These are phyloP conservation scores for Medicago truncatula DNA, from an alignment of 306 rosid genomes.

Conservation along the genomic window DNA sequence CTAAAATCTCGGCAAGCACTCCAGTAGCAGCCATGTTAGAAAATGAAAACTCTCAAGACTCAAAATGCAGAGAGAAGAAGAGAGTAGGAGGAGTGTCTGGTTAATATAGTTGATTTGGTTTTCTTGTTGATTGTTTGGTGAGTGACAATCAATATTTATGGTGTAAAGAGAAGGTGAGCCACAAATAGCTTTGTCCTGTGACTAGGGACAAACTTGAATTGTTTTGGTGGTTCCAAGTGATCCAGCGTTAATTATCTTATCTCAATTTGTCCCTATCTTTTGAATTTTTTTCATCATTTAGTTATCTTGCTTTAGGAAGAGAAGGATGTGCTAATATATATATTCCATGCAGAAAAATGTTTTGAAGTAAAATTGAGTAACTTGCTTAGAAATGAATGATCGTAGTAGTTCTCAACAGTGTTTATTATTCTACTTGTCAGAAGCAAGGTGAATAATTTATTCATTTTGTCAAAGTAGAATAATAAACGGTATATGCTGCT, in stretches of 20 bases:
- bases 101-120: slow-evolving; percentile 40
- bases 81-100: slow-evolving; percentile 49
- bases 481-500: slow-evolving; percentile 17
- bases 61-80: slow-evolving; percentile 31
- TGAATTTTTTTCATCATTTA: not conserved
- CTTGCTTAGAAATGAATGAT: not conserved
- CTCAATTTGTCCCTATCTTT: not conserved
- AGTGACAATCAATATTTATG: slow-evolving; percentile 27
- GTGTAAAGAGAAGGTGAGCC: slow-evolving; percentile 61
- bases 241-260: slow-evolving; percentile 34
- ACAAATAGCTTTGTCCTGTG: slow-evolving; percentile 36
- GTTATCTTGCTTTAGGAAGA: not conserved
- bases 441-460: slow-evolving; percentile 7
- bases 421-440: slow-evolving; percentile 31
- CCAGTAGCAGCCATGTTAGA: slow-evolving; percentile 75
- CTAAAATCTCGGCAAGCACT: slow-evolving; percentile 73
- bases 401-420: slow-evolving; percentile 9
- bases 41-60: slow-evolving; percentile 7
- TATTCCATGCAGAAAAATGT: slow-evolving; percentile 7
- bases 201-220: slow-evolving; percentile 21
- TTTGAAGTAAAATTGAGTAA: not conserved
- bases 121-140: slow-evolving; percentile 44
- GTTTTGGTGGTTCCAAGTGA: slow-evolving; percentile 60
- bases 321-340: not conserved
- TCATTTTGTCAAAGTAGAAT: not conserved